Percentiles rank a stretch among this genome's conserved stretches.
Evolutionary conservation across 2,329 filamentous ascomycete species (phyloP).

Genomic region (Amauroascus niger): DNA sequence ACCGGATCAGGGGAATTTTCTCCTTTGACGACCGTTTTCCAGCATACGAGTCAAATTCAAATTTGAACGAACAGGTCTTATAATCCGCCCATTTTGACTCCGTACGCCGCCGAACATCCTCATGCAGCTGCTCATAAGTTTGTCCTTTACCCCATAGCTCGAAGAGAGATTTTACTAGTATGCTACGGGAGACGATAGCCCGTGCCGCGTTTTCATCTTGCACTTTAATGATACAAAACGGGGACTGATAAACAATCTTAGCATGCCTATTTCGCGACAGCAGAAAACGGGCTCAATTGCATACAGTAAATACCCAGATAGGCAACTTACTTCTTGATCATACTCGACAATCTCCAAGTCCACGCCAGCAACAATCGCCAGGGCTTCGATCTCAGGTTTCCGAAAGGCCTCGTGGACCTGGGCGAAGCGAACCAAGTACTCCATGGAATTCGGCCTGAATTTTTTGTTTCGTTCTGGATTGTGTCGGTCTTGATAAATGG

Average conservation of each 20-base stretch:
- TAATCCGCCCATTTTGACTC: slow-evolving; percentile 59
- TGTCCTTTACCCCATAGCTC: slow-evolving; percentile 74
- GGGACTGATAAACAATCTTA: slow-evolving; percentile 52
- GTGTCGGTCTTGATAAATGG: too few relatives aligned
- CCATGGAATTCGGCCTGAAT: slow-evolving; percentile 43
- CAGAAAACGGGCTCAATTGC: slow-evolving; percentile 5
- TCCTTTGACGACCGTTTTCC: slow-evolving; percentile 55
- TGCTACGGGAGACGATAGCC: slow-evolving; percentile 61
- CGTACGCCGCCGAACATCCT: slow-evolving; percentile 51
- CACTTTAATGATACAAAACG: slow-evolving; percentile 70
- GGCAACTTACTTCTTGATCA: slow-evolving; percentile 54
- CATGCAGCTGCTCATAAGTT: slow-evolving; percentile 59
- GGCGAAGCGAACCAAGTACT: slow-evolving; percentile 81
- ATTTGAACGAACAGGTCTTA: slow-evolving; percentile 61
- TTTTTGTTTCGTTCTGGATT: too few relatives aligned
- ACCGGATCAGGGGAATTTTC: slow-evolving; percentile 68
- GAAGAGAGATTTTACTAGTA: slow-evolving; percentile 73
- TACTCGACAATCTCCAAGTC: slow-evolving; percentile 67
- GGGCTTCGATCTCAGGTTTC: slow-evolving; percentile 67
- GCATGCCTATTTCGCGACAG: slow-evolving; percentile 5
- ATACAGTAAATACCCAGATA: neutral
- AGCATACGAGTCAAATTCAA: slow-evolving; percentile 73
- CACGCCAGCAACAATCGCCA: slow-evolving; percentile 60
- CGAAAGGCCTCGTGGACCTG: slow-evolving; percentile 90
- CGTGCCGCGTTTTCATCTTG: slow-evolving; percentile 55